Conservation (phyloP, 768 basidiomycete species). For the Mycena floridula region DNA sequence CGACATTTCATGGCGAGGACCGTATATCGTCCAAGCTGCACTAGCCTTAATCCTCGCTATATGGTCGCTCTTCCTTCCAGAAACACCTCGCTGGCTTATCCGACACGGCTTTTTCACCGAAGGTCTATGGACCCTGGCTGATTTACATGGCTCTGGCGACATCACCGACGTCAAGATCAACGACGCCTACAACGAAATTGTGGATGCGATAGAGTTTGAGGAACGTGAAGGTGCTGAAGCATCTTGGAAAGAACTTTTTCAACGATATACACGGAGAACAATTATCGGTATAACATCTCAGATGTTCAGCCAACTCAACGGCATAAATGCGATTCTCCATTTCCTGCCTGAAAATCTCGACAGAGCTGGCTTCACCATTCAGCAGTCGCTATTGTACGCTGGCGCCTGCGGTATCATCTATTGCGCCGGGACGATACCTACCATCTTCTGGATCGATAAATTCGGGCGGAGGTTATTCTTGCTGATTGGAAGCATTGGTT, state of each 20-base stretch:
- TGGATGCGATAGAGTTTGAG: constrained; percentile 29
- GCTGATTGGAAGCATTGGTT: constrained; percentile 35
- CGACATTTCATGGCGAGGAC: constrained; percentile 35
- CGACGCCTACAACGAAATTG: constrained; percentile 40
- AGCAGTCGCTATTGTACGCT: constrained; percentile 38
- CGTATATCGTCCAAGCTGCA: not conserved
- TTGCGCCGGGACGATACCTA: constrained; percentile 44
- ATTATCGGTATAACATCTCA: constrained; percentile 50
- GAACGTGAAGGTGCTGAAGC: not conserved
- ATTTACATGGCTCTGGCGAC: constrained; percentile 49
- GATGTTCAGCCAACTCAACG: constrained; percentile 49
- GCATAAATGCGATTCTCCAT: constrained; percentile 53
- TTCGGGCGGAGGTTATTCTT: constrained; percentile 48
- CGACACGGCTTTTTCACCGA: constrained; percentile 46
- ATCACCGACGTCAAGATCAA: constrained; percentile 32
- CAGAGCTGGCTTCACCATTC: constrained; percentile 40
- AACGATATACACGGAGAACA: constrained; percentile 29
- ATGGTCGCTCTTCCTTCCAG: constrained; percentile 44
- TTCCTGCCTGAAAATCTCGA: constrained; percentile 49
- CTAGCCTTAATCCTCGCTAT: constrained; percentile 31
- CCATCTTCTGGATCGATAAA: constrained; percentile 46
- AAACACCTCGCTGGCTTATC: constrained; percentile 50
- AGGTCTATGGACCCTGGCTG: constrained; percentile 47
- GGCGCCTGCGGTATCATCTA: constrained; percentile 42
- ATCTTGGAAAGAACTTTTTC: not conserved